phyloP scores from a whole-genome alignment of 306 rosid genomes.

The Glycyrrhiza uralensis region DNA sequence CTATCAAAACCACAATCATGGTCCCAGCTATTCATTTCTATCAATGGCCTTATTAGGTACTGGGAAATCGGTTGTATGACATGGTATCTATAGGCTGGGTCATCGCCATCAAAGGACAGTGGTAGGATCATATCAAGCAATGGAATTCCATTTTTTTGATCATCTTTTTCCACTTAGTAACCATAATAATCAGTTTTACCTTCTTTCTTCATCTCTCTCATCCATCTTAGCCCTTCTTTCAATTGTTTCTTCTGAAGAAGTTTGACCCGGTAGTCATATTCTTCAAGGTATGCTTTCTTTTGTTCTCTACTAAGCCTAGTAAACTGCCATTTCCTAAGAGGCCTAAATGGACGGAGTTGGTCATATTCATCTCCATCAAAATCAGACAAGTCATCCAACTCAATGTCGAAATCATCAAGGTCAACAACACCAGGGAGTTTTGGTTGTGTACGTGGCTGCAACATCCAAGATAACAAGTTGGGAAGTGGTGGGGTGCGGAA shows the following conservation, averaged over 20 bases:
- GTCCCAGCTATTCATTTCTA: constrained; percentile 93
- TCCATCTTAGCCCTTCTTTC: constrained; percentile 88
- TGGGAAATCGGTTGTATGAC: constrained; percentile 90
- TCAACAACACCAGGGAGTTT: constrained; percentile 74
- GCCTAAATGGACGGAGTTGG: constrained; percentile 87
- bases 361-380: constrained; percentile 86
- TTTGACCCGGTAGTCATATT: constrained; percentile 90
- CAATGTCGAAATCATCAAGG: constrained; percentile 76
- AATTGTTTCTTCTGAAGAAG: constrained; percentile 91
- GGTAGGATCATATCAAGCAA: constrained; percentile 91
- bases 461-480: constrained; percentile 72
- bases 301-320: constrained; percentile 81
- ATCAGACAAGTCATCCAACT: constrained; percentile 78
- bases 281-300: constrained; percentile 77
- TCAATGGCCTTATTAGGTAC: constrained; percentile 77
- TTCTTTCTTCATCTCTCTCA: constrained; percentile 76
- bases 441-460: constrained; percentile 88
- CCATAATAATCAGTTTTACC: constrained; percentile 49
- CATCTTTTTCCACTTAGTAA: constrained; percentile 68
- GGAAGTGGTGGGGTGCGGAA: constrained; percentile 85
- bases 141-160: constrained; percentile 68
- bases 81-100: constrained; percentile 84
- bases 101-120: constrained; percentile 84
- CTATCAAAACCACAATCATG: constrained; percentile 98
- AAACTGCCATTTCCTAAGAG: constrained; percentile 82